A percentile compares a stretch with the other conserved stretches of the same genome.
Evolutionary conservation across 306 rosid genomes (phyloP).

Genomic region (Gastrolobium bilobum): DNA sequence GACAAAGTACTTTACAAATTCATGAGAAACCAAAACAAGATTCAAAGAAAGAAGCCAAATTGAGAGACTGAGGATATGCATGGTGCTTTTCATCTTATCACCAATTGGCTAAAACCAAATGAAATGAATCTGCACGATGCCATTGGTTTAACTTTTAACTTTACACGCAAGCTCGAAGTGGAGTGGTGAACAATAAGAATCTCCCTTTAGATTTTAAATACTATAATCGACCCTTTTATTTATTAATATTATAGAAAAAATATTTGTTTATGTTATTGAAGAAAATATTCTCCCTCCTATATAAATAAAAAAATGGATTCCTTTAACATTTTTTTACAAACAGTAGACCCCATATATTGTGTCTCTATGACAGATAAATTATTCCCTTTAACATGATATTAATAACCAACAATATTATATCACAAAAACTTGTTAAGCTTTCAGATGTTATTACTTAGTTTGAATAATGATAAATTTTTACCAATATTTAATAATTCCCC

Average conservation of each 20-base stretch:
- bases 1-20: constrained; percentile 35
- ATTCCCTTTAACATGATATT: no score
- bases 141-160: constrained; percentile 17
- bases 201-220: not conserved
- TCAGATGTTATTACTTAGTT: not conserved
- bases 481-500: not conserved
- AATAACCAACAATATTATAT: not conserved
- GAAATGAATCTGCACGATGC: constrained; percentile 31
- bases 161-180: constrained; percentile 32
- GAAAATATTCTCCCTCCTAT: no score
- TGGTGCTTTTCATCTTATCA: constrained; percentile 37
- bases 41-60: constrained; percentile 27
- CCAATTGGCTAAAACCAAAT: constrained; percentile 14
- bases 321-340: no score
- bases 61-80: not conserved
- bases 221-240: not conserved
- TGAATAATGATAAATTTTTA: not conserved
- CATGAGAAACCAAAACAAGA: constrained; percentile 9
- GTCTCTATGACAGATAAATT: no score
- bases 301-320: no score
- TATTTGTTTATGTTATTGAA: no score
- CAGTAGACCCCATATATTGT: no score
- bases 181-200: not conserved
- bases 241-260: not conserved
- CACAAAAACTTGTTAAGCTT: not conserved